Evolutionary conservation across 208 protist genomes (phyloP).

Genomic region (Acanthamoeba lenticulata): DNA sequence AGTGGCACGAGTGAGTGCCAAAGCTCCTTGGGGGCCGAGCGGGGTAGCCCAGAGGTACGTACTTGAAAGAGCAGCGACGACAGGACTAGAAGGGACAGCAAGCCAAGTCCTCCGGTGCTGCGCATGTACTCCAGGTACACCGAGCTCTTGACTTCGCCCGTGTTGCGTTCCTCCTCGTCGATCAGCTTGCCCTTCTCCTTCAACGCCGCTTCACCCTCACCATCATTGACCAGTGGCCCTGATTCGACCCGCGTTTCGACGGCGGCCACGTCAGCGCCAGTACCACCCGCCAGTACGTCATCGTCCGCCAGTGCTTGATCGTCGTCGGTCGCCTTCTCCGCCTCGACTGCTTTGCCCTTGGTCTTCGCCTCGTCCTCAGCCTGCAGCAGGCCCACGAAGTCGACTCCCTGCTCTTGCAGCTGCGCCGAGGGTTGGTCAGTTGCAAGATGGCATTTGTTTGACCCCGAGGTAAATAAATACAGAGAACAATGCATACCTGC

Average conservation of each 20-base stretch:
- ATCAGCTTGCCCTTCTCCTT: slow-evolving; percentile 40
- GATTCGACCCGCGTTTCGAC: background rate
- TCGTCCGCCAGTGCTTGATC: too few relatives aligned
- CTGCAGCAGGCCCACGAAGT: background rate
- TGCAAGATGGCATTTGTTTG: too few relatives aligned
- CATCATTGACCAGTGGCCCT: background rate
- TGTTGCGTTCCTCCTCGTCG: slow-evolving; percentile 62
- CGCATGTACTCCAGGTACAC: slow-evolving; percentile 66
- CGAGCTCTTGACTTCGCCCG: slow-evolving; percentile 67
- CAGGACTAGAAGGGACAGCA: background rate
- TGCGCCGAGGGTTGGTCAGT: background rate
- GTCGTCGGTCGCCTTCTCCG: too few relatives aligned
- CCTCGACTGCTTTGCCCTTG: too few relatives aligned
- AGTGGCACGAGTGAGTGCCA: slow-evolving; percentile 15
- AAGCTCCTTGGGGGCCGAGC: background rate
- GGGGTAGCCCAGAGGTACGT: background rate
- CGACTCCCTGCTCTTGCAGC: background rate
- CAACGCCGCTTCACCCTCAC: background rate
- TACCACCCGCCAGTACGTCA: background rate
- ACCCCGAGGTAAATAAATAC: background rate
- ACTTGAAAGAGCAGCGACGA: background rate
- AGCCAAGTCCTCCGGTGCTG: background rate
- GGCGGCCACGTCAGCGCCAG: background rate
- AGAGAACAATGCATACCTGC: background rate
- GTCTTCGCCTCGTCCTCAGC: background rate